These are phyloP conservation scores for Ogataea philodendri DNA, from an alignment of 805 yeast genomes.

Conservation along the genomic window DNA sequence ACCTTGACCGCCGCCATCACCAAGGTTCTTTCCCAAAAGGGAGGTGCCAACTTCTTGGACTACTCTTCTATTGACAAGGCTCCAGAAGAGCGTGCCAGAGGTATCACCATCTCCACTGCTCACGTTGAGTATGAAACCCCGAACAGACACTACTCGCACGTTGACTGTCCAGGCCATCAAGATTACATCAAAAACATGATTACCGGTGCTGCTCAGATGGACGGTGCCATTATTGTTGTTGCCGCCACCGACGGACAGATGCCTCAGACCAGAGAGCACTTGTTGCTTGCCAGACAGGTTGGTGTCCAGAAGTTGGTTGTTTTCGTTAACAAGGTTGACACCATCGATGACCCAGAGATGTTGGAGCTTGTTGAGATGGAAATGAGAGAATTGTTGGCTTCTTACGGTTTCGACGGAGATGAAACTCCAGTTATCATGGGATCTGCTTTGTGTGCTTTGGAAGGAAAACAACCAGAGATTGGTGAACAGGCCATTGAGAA, in stretches of 20 bases:
- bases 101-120: slow-evolving; percentile 97
- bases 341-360: slow-evolving; percentile 98
- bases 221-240: slow-evolving; percentile 98
- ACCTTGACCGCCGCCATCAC: slow-evolving; percentile 98
- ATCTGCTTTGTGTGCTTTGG: slow-evolving; percentile 95
- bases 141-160: slow-evolving; percentile 95
- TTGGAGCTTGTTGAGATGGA: slow-evolving; percentile 99
- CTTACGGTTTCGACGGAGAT: slow-evolving; percentile 97
- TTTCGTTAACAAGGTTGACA: slow-evolving; percentile 96
- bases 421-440: slow-evolving; percentile 98
- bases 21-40: slow-evolving; percentile 81
- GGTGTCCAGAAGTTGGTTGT: slow-evolving; percentile 98
- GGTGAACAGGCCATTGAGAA: slow-evolving; percentile 82
- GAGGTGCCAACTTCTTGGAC: slow-evolving; percentile 93
- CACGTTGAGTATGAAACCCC: slow-evolving; percentile 96
- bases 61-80: slow-evolving; percentile 94
- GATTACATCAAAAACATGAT: slow-evolving; percentile 99
- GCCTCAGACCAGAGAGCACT: slow-evolving; percentile 99
- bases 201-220: slow-evolving; percentile 99
- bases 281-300: slow-evolving; percentile 97
- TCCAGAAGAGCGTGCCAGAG: slow-evolving; percentile 99
- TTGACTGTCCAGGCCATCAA: slow-evolving; percentile 98
- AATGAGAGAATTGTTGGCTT: slow-evolving; percentile 91
- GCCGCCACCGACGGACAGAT: slow-evolving; percentile 99
- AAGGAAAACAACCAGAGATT: slow-evolving; percentile 83